These are phyloP conservation scores for Obelidium mucronatum DNA, from an alignment of 192 early-diverging fungal species.

Conservation along the genomic window DNA sequence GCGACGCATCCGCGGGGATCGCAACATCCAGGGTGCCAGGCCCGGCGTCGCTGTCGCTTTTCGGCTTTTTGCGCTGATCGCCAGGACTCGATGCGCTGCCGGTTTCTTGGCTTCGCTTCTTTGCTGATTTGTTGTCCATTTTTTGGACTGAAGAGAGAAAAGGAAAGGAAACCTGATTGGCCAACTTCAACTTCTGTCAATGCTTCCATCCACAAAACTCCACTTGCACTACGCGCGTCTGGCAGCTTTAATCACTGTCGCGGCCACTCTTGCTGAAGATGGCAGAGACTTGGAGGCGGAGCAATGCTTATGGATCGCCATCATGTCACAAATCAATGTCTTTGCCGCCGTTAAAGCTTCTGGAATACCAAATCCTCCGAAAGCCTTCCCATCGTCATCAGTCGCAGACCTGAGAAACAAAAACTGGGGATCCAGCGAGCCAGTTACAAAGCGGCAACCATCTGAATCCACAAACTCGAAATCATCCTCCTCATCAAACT, in stretches of 20 bases:
- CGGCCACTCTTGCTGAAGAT: neutral
- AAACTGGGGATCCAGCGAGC: neutral
- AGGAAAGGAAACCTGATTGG: neutral
- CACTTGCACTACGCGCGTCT: neutral
- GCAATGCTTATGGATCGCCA: neutral
- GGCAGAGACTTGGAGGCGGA: neutral
- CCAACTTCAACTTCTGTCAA: no score
- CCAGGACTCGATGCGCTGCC: neutral
- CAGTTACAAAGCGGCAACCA: neutral
- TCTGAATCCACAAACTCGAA: neutral
- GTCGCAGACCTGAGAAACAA: no score
- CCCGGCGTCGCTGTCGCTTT: conserved; percentile 46
- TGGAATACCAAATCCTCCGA: neutral
- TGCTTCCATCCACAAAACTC: no score
- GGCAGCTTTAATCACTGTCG: neutral
- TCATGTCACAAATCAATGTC: neutral
- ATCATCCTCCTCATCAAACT: neutral
- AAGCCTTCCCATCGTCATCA: no score
- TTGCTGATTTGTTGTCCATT: neutral
- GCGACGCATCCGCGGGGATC: conserved; percentile 1
- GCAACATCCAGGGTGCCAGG: conserved; percentile 4
- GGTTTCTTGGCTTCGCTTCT: neutral
- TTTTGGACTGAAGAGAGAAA: no score
- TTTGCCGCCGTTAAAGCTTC: neutral
- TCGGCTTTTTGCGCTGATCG: neutral